Base-by-base conservation (phyloP, 495 filamentous ascomycete species). In the Lepraria neglecta region DNA sequence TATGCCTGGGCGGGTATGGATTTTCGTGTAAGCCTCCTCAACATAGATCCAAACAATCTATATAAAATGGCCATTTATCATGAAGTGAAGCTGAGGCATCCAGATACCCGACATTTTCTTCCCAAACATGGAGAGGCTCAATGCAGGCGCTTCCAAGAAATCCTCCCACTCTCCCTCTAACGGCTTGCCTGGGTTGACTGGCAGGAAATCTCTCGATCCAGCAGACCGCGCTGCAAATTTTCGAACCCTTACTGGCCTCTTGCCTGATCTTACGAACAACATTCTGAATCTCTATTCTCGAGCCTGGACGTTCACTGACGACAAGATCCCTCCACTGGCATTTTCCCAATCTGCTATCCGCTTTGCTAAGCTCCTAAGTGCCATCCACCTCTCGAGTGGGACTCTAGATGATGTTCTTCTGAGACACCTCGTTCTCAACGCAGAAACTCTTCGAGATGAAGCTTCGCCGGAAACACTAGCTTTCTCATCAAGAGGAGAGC, bases 1-100 rank as follows among this genome's bases (percentile, higher is more conserved):
- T 82, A 95, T 53, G 88, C 86, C 56, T 95, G 91, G 87, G 80
- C 85, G 51, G 88, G 87, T 15, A 78, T 91, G 69, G 89, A 95
- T 70, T 98, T 97, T 72, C 84, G 89, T 72, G 86, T 96, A 72
- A 63, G 64, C 61, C 58, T 60, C 62, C 62, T 45, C 33, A 52
- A 43, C 24, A 60, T 64, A 59, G 61, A 60, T 59, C 28, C 50
- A 50, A 38, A 0, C 27, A 44, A 43, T 50, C 46, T 61, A 42
- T 61, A 43, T 48, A 30, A 24, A 21, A 24, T 19, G 27, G 44
- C 19, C 46, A 24, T 27, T 27, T 7, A 28, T 40, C 14, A 24
- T 47, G 47, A 59, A 19, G 28, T 45, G 40, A 57, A 47, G 63
- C 57, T 65, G 50, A 69, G 52, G 43, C 52, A 48, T 64, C 30